Conservation (phyloP, 129 eudicot species). For the Dittrichia graveolens region DNA sequence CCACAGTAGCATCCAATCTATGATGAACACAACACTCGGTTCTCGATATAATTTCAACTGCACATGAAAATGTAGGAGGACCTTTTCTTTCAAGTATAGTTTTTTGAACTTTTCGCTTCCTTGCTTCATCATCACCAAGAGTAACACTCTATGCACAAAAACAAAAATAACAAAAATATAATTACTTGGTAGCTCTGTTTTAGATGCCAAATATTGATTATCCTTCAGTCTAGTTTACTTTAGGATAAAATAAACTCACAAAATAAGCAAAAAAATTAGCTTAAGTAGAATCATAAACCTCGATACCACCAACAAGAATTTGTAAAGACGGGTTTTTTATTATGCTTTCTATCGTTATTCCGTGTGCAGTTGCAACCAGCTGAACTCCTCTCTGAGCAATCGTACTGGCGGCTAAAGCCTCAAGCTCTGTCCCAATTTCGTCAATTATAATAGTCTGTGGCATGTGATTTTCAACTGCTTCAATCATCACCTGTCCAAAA, state of each 20-base stretch:
- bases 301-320: conserved; percentile 94
- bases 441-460: conserved; percentile 93
- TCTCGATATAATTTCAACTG: conserved; percentile 89
- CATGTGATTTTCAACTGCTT: conserved; percentile 99
- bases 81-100: conserved; percentile 99
- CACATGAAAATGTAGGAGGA: conserved; percentile 94
- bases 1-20: conserved; percentile 89
- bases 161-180: not conserved
- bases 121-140: conserved; percentile 95
- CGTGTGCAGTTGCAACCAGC: conserved; percentile 98
- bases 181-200: not conserved
- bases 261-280: conserved; percentile 7
- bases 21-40: conserved; percentile 92
- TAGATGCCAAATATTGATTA: too few relatives aligned
- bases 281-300: conserved; percentile 46
- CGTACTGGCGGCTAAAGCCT: conserved; percentile 97
- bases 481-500: conserved; percentile 84
- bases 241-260: not conserved
- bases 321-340: conserved; percentile 91
- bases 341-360: conserved; percentile 82
- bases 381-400: conserved; percentile 99
- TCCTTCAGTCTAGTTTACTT: too few relatives aligned
- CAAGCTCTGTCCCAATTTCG: conserved; percentile 96
- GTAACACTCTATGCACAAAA: conserved; percentile 73
- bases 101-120: conserved; percentile 94